These are phyloP conservation scores for Capsicum pubescens DNA, from an alignment of 257 asterid genomes.

Conservation along the genomic window DNA sequence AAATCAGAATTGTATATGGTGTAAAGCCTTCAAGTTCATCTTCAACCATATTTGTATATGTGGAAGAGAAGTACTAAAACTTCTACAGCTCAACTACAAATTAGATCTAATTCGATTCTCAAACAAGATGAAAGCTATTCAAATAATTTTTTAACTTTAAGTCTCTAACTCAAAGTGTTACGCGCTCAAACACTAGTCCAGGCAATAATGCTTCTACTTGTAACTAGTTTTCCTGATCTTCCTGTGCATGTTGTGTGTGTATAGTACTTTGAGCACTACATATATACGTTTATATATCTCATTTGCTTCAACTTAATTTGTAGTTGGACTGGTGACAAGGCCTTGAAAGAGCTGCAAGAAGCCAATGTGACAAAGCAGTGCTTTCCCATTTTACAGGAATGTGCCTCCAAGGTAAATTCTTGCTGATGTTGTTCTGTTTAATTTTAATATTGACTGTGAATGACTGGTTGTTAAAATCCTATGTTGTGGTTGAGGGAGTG, in stretches of 20 bases:
- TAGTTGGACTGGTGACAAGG: constrained; percentile 97
- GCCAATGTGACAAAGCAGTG: constrained; percentile 74
- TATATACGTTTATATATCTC: constrained; percentile 14
- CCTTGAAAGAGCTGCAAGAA: constrained; percentile 81
- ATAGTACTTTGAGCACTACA: background rate
- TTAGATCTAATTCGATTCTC: background rate
- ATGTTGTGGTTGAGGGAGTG: background rate
- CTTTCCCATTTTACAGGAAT: constrained; percentile 74
- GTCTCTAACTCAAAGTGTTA: constrained; percentile 13
- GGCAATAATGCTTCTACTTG: background rate
- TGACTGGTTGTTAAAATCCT: background rate
- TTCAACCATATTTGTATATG: background rate
- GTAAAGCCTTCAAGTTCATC: constrained; percentile 24
- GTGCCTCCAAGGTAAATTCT: constrained; percentile 77
- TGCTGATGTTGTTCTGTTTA: background rate
- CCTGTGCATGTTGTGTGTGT: background rate
- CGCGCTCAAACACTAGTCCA: background rate
- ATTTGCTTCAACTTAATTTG: constrained; percentile 28
- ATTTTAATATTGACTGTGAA: background rate
- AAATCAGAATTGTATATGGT: constrained; percentile 20
- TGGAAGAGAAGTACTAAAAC: background rate
- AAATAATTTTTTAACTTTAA: background rate
- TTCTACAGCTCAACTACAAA: background rate
- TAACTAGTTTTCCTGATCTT: background rate
- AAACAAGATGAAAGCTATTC: constrained; percentile 2